phyloP scores from a whole-genome alignment of 176 grass and related monocot species.

The Triticum urartu region DNA sequence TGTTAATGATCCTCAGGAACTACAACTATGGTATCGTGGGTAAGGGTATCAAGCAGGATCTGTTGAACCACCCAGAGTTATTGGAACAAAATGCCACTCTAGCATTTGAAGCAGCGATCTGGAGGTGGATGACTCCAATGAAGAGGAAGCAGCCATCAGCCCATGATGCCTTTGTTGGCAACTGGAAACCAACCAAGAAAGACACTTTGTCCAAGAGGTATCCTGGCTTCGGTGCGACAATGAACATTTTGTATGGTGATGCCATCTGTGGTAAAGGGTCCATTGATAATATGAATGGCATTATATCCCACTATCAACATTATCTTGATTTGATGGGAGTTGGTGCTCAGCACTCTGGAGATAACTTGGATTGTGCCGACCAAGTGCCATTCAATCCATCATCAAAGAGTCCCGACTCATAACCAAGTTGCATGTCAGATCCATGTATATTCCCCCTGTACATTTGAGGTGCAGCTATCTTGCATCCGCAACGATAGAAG shows the following conservation, averaged over 20 bases:
- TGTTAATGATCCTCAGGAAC: slow-evolving; percentile 60
- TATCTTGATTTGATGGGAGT: slow-evolving; percentile 87
- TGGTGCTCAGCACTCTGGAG: slow-evolving; percentile 48
- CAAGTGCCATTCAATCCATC: slow-evolving; percentile 72
- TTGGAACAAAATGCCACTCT: slow-evolving; percentile 85
- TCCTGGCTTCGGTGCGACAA: slow-evolving; percentile 84
- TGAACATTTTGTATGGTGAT: slow-evolving; percentile 85
- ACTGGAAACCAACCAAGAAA: slow-evolving; percentile 86
- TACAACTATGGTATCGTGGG: slow-evolving; percentile 77
- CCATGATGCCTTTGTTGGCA: slow-evolving; percentile 87
- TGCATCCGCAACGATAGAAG: slow-evolving; percentile 2
- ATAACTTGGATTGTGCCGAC: slow-evolving; percentile 80
- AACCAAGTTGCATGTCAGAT: slow-evolving; percentile 13
- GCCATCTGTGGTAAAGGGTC: slow-evolving; percentile 60
- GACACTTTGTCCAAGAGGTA: slow-evolving; percentile 73
- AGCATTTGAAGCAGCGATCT: slow-evolving; percentile 87
- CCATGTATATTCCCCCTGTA: not conserved
- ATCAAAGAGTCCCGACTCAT: slow-evolving; percentile 28
- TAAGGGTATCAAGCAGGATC: slow-evolving; percentile 67
- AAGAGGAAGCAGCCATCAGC: slow-evolving; percentile 86
- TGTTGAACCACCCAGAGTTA: slow-evolving; percentile 89
- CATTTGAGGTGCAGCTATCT: not conserved
- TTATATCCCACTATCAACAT: slow-evolving; percentile 72
- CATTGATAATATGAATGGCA: slow-evolving; percentile 60
- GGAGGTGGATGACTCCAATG: slow-evolving; percentile 97